Percentiles rank a stretch among this genome's conserved stretches.
phyloP scores from a whole-genome alignment of 306 rosid species.

The Fagus sylvatica region DNA sequence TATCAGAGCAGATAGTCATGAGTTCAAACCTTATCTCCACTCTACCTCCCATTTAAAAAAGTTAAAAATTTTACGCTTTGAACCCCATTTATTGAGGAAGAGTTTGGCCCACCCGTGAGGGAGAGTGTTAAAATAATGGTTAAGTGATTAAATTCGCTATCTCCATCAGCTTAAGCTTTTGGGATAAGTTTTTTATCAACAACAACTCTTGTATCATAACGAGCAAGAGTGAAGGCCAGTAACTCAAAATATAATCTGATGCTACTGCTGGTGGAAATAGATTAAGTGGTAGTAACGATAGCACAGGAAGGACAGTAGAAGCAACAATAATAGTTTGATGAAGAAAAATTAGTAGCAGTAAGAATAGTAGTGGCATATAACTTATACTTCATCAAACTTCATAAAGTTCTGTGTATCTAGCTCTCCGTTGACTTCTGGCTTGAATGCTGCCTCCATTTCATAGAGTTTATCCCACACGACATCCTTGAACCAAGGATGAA shows the following conservation, averaged over 20 bases:
- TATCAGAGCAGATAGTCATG: too few species aligned
- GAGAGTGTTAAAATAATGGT: too few species aligned
- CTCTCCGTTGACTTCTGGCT: conserved; percentile 94
- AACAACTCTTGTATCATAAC: conserved; percentile 15
- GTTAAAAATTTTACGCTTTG: too few species aligned
- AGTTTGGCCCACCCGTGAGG: too few species aligned
- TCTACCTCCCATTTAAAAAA: too few species aligned
- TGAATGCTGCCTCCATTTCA: conserved; percentile 96
- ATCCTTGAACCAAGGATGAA: conserved; percentile 93
- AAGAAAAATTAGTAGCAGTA: background rate
- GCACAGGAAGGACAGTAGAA: background rate
- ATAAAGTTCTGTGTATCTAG: conserved; percentile 98
- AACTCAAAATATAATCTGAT: background rate
- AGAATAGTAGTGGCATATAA: conserved; percentile 15
- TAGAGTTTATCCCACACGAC: conserved; percentile 90
- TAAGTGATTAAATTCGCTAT: too few species aligned
- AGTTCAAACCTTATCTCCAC: too few species aligned
- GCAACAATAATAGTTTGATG: background rate
- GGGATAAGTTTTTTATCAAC: background rate
- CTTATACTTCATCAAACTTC: conserved; percentile 94
- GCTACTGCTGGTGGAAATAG: background rate
- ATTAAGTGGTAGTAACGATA: background rate
- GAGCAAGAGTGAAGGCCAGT: conserved; percentile 8
- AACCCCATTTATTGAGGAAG: too few species aligned
- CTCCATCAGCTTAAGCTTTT: too few species aligned